Conservation (phyloP, 2,329 filamentous ascomycete species). For the Penicillium sp. region DNA sequence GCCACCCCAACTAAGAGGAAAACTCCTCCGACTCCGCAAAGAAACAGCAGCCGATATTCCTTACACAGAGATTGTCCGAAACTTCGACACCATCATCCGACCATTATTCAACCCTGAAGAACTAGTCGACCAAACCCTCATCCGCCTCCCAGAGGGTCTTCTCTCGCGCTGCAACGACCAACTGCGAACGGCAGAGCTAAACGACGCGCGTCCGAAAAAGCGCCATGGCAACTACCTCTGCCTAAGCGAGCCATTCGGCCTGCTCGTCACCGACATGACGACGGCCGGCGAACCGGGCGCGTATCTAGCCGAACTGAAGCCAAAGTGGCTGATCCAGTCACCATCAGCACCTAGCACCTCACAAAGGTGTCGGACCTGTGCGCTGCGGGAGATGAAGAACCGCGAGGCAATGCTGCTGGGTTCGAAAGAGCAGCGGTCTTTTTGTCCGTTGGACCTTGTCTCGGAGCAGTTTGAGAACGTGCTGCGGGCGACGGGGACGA, state of each 20-base stretch:
- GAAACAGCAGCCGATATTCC: conserved; percentile 50
- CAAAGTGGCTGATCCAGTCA: conserved; percentile 78
- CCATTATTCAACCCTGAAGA: conserved; percentile 55
- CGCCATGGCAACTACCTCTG: conserved; percentile 51
- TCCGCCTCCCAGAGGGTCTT: conserved; percentile 45
- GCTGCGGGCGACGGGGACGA: conserved; percentile 40
- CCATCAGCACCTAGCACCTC: conserved; percentile 63
- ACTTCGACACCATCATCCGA: conserved; percentile 44
- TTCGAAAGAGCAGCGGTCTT: conserved; percentile 39
- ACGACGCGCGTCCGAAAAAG: conserved; percentile 46
- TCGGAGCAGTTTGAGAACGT: conserved; percentile 47
- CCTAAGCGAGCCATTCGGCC: conserved; percentile 57
- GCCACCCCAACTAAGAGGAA: conserved; percentile 37
- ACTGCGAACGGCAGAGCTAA: conserved; percentile 50
- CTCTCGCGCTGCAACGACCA: conserved; percentile 53
- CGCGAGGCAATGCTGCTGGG: conserved; percentile 31
- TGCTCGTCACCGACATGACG: conserved; percentile 73
- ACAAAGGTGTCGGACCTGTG: conserved; percentile 71
- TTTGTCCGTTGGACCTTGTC: conserved; percentile 64
- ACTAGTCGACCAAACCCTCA: conserved; percentile 55
- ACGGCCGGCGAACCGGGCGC: conserved; percentile 35
- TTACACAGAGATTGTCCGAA: conserved; percentile 47
- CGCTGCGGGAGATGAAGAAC: conserved; percentile 52
- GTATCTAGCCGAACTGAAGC: conserved; percentile 68
- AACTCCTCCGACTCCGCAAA: conserved; percentile 61